Base-by-base conservation (phyloP, 2,329 filamentous ascomycete species). In the Verticillium longisporum region DNA sequence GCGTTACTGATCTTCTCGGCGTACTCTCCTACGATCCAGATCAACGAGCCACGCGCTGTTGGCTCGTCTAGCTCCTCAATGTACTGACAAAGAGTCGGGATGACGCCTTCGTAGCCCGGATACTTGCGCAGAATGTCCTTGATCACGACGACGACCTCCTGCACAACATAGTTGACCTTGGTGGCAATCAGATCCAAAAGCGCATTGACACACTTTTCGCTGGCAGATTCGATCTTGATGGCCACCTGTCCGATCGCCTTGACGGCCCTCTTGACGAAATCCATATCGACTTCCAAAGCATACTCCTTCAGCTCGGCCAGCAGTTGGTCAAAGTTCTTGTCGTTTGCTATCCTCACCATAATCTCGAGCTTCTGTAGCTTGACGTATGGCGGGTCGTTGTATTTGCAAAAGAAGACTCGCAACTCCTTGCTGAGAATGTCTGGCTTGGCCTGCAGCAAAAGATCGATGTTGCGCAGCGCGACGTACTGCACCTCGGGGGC, bases 11-110 rank as follows among this genome's bases (percentile, higher is more conserved):
- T 99, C 82, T 99, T 99, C 79, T 99, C 95, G 0, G 95, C 95
- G 72, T 99, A 99, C 74, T 99, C 95, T 67, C 95, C 95, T 6
- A 99, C 94, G 67, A 99, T 98, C 95, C 95, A 99, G 70, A 99
- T 98, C 62, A 99, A 79, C 26, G 94, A 90, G 2, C 90, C 93
- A 70, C 95, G 83, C 6, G 95, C 95, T 68, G 92, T 88, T 1
- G 94, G 93, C 75, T 99, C 95, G 71, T 99, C 95, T 66, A 99
- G 76, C 68, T 99, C 95, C 69, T 99, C 95, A 64, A 99, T 97
- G 71, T 96, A 92, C 74, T 97, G 87, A 79, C 96, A 99, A 14
- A 99, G 83, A 0, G 92, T 96, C 2, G 94, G 94, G 68, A 99
- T 99, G 67, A 99, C 96, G 33, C 93, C 95, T 77, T 99, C 95